Base-by-base conservation (phyloP, 345 rosid genomes). In the Trapa incisa region DNA sequence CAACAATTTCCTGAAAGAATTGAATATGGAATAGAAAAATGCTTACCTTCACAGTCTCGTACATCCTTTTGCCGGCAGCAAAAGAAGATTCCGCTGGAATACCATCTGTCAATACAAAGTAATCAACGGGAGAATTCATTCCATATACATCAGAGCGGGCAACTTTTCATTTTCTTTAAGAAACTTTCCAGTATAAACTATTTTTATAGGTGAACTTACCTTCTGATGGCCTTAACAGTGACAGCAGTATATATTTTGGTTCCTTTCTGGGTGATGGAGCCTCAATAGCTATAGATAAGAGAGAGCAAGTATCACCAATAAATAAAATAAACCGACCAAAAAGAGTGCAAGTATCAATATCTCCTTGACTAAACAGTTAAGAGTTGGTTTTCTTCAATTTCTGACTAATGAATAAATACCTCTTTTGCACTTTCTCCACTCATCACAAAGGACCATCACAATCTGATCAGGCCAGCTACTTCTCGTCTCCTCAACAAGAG, bases 381-480 rank as follows among this genome's bases (percentile, higher is more conserved):
- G 63, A 58, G 35, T n/a, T 58, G 63, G 37, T 33, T 32, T 58
- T 17, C 15, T 35, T 58, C 14, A 58, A 58, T 33, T 58, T 58
- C 16, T 0, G 10, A 58, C 0, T 32, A 32, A 15, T 53, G 17
- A 57, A 56, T 42, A 77, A 65, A 68, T 84, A 83, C 99, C 99
- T 86, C 83, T 82, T 83, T 91, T 94, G 85, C 99, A 94, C 76
- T 84, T 86, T 74, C 83, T 87, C 99, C 99, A 95, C 80, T 91
- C 97, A 82, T 87, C 86, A 80, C 78, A 72, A 38, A 95, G 75
- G 64, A 89, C 88, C 2, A 77, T 76, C 72, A 86, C 64, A 71
- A 95, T 83, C 66, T 85, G 78, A 83, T 95, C 99, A n/a, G 81
- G 72, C 99, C 99, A 95, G 71, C 64, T 68, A 71, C 99, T 96